Percentiles rank a stretch among this genome's conserved stretches.
These are phyloP conservation scores for Alternaria brassicicola DNA, from an alignment of 2,329 filamentous ascomycete species.

Conservation along the genomic window DNA sequence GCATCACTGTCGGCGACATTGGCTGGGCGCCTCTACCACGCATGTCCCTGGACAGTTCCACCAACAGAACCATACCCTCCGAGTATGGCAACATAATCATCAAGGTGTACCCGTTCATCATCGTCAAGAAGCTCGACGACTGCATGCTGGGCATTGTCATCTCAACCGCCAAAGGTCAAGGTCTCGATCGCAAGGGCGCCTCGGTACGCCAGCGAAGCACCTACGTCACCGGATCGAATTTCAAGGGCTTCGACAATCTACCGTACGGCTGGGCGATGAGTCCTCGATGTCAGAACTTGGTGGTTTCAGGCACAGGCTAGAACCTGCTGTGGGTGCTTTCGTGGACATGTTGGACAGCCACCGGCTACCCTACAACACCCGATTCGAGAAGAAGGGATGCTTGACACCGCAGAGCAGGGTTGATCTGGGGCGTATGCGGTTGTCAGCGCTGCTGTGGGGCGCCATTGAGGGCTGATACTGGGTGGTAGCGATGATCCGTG, in stretches of 20 bases:
- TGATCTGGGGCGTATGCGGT: not conserved
- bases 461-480: not conserved
- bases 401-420: not conserved
- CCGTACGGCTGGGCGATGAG: not conserved
- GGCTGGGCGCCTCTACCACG: not conserved
- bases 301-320: not conserved
- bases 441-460: not conserved
- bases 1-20: not conserved
- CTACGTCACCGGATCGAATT: not conserved
- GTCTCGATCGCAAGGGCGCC: not conserved
- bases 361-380: not conserved
- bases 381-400: not conserved
- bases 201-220: not conserved
- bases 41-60: not conserved
- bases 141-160: not conserved
- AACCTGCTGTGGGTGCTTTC: not conserved
- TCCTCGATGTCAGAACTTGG: not conserved
- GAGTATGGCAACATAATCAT: not conserved
- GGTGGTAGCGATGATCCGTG: not conserved
- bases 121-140: constrained; percentile 2
- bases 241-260: not conserved
- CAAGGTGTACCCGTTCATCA: not conserved
- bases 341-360: not conserved
- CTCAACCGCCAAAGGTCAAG: not conserved
- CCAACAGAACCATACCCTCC: not conserved